A percentile compares a stretch with the other conserved stretches of the same genome.
phyloP scores from a whole-genome alignment of 2,329 filamentous ascomycete species.

The Dactylonectria macrodidyma region DNA sequence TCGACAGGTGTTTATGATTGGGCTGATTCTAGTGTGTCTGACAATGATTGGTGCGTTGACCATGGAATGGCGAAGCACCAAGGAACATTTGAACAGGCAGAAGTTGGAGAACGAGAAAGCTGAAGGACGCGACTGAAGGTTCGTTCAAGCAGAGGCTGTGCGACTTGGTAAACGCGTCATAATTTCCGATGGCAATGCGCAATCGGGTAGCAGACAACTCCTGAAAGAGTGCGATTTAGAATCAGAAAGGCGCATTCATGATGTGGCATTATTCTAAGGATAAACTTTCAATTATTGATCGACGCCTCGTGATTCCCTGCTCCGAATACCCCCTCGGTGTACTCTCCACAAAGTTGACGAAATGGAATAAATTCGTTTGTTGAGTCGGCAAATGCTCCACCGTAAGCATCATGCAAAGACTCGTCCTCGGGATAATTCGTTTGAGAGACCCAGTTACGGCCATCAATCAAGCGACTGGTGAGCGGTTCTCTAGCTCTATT shows the following conservation, averaged over 20 bases:
- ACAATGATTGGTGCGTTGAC: slow-evolving; percentile 65
- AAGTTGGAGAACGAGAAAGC: no score
- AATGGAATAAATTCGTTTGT: slow-evolving; percentile 17
- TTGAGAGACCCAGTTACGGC: slow-evolving; percentile 31
- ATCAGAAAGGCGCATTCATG: not conserved
- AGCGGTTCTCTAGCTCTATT: slow-evolving; percentile 29
- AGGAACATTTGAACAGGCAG: slow-evolving; percentile 18
- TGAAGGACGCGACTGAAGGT: no score
- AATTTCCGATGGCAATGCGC: not conserved
- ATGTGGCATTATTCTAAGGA: not conserved
- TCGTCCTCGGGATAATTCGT: slow-evolving; percentile 28
- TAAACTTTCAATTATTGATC: not conserved
- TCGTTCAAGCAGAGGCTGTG: no score
- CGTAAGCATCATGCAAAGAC: slow-evolving; percentile 26
- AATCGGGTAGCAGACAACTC: not conserved
- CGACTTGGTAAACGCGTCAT: not conserved
- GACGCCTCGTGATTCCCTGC: not conserved
- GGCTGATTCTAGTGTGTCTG: slow-evolving; percentile 63
- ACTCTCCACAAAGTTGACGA: slow-evolving; percentile 10
- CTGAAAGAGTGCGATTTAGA: not conserved
- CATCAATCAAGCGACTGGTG: slow-evolving; percentile 28
- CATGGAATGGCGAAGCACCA: slow-evolving; percentile 67
- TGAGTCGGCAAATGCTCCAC: slow-evolving; percentile 29
- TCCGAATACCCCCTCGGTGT: not conserved
- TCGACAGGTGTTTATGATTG: slow-evolving; percentile 68